Evolutionary conservation across 2,329 filamentous ascomycete species (phyloP), one percentile per base, ranked within the genome.

Genomic region (Arthrobotrys iridis): DNA sequence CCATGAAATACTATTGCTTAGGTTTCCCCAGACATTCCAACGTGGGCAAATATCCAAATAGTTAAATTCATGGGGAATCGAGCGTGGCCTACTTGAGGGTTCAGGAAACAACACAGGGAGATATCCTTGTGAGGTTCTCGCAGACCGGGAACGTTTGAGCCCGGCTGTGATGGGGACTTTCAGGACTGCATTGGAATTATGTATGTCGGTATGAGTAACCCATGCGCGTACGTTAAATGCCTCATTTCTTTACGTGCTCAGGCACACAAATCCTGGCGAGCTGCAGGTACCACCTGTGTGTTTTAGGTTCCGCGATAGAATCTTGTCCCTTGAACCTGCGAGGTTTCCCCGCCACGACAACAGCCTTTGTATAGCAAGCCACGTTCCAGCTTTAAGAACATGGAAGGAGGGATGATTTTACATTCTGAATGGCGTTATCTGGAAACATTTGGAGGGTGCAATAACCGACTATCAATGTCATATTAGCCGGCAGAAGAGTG

Each of bases 261-360:
- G 33, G 43, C 37, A 37, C n/a, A 30, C 15, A 67, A 37, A 35
- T 43, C 41, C 63, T 75, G 59, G 71, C 71, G 71, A 75, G 71
- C 71, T 75, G 71, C 71, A 75, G 71, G 71, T 75, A 75, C 70
- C 70, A 48, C 57, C 62, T n/a, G 37, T 13, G 20, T 58, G 71
- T 75, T 63, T 72, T 72, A 55, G 33, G 67, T 72, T 57, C 62
- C 64, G 55, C 57, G 46, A 24, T 33, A 52, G 26, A 55, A 41
- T 52, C 60, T 65, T 43, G 60, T 45, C 60, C 30, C 41, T 52
- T 41, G 33, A 64, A 48, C 46, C 46, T 30, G 52, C 35, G 22
- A 41, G 41, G 22, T 41, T 65, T 55, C 10, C 35, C 22, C 33
- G n/a, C 30, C 6, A n/a, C 13, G 3, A 24, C 35, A 30, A 43